Percentiles rank a stretch among this genome's conserved stretches.
Conservation (phyloP, 148 eudicot genomes). For the Spergularia marina region DNA sequence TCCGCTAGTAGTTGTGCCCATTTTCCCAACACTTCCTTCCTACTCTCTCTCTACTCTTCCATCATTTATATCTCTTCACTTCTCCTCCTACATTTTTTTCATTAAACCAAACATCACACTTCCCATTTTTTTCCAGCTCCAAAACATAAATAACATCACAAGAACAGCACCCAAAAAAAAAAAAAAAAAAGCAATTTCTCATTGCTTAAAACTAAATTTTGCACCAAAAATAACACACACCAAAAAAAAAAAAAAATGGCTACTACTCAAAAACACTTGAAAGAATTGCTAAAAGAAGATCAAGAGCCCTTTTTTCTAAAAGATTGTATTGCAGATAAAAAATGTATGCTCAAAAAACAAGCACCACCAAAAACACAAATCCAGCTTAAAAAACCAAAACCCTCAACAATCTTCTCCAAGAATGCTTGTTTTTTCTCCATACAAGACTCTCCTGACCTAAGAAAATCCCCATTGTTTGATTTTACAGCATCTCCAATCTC, state of each 20-base stretch:
- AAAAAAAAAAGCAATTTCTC: constrained; percentile 12
- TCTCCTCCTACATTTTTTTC: constrained; percentile 10
- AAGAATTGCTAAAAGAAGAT: constrained; percentile 68
- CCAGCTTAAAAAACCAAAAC: constrained; percentile 38
- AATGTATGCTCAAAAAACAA: constrained; percentile 38
- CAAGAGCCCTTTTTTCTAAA: constrained; percentile 82
- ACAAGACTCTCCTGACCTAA: constrained; percentile 53
- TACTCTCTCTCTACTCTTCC: constrained; percentile 8
- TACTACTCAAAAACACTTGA: constrained; percentile 48
- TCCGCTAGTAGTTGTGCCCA: too few relatives aligned
- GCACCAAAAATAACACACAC: constrained; percentile 16
- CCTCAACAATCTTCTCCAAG: constrained; percentile 41
- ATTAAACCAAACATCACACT: constrained; percentile 12
- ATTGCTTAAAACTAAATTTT: constrained; percentile 17
- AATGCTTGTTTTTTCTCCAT: constrained; percentile 65
- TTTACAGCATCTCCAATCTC: constrained; percentile 19
- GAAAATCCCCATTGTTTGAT: constrained; percentile 58
- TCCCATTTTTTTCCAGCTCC: constrained; percentile 25
- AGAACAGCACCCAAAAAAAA: not conserved
- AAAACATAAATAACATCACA: constrained; percentile 2
- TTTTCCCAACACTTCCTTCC: too few relatives aligned
- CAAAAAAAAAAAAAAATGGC: constrained; percentile 27
- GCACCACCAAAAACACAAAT: constrained; percentile 21
- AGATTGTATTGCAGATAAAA: constrained; percentile 48
- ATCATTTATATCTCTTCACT: constrained; percentile 21